Conservation (phyloP, 2,329 filamentous ascomycete genomes). For the Seiridium cupressi region DNA sequence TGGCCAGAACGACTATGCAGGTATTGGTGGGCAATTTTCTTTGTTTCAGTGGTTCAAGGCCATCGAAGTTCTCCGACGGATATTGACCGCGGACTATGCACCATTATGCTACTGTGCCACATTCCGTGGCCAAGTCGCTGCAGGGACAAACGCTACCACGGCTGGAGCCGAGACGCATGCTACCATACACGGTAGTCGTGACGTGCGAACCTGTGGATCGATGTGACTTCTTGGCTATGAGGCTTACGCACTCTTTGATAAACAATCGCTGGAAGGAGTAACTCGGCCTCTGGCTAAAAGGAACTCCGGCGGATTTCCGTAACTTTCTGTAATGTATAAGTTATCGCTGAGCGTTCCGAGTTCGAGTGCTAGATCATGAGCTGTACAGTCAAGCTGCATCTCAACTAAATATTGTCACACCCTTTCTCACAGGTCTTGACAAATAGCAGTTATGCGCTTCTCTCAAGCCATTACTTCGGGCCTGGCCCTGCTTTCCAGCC, state of each 20-base stretch:
- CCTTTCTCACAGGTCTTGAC: no score
- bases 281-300: neutral
- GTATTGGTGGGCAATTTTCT: no score
- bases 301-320: neutral
- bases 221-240: neutral
- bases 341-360: no score
- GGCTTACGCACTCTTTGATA: neutral
- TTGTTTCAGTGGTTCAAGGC: no score
- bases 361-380: no score
- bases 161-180: neutral
- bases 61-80: no score
- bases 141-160: neutral
- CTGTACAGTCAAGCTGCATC: no score
- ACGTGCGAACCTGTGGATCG: neutral
- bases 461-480: conserved; percentile 14
- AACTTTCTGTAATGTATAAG: no score
- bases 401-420: no score
- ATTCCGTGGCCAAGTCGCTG: neutral
- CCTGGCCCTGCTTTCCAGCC: conserved; percentile 13
- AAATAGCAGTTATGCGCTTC: conserved; percentile 19
- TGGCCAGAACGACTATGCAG: neutral
- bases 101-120: neutral
- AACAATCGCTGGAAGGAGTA: neutral
- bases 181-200: neutral
- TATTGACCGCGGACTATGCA: no score